These are phyloP conservation scores for Ophiocordyceps polyrhachis-furcata DNA, from an alignment of 2,329 filamentous ascomycete species.

Conservation along the genomic window DNA sequence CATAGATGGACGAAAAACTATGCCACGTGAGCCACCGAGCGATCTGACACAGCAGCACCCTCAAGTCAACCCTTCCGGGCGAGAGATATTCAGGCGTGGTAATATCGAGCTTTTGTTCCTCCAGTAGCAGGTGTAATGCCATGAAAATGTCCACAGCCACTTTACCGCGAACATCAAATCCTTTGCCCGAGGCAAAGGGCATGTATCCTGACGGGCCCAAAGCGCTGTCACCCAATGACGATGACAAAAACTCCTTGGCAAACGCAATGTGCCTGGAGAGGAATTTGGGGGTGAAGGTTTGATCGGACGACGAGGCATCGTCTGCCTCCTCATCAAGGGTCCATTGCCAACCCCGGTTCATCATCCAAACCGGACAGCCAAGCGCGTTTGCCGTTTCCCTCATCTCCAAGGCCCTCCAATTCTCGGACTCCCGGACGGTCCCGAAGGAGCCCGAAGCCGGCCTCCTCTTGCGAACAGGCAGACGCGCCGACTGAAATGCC, in stretches of 20 bases:
- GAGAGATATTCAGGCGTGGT: slow-evolving; percentile 25
- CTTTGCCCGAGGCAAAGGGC: slow-evolving; percentile 37
- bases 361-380: slow-evolving; percentile 37
- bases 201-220: slow-evolving; percentile 40
- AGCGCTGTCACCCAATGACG: slow-evolving; percentile 34
- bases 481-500: slow-evolving; percentile 8
- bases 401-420: slow-evolving; percentile 29
- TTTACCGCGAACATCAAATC: slow-evolving; percentile 37
- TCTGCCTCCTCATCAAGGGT: slow-evolving; percentile 35
- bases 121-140: slow-evolving; percentile 67
- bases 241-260: slow-evolving; percentile 46
- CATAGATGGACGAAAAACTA: slow-evolving; percentile 27
- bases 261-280: slow-evolving; percentile 34
- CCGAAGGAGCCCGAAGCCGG: slow-evolving; percentile 17
- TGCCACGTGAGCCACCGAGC: slow-evolving; percentile 64
- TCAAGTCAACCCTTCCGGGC: slow-evolving; percentile 32
- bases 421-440: slow-evolving; percentile 16
- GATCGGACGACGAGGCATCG: slow-evolving; percentile 9
- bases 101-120: slow-evolving; percentile 71
- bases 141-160: slow-evolving; percentile 50
- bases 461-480: slow-evolving; percentile 13
- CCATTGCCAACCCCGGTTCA: slow-evolving; percentile 53
- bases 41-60: slow-evolving; percentile 64
- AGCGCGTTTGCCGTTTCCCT: slow-evolving; percentile 28
- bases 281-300: slow-evolving; percentile 18